Conservation (phyloP, 768 basidiomycete species). For the Tylopilus plumbeoviolaceoides region DNA sequence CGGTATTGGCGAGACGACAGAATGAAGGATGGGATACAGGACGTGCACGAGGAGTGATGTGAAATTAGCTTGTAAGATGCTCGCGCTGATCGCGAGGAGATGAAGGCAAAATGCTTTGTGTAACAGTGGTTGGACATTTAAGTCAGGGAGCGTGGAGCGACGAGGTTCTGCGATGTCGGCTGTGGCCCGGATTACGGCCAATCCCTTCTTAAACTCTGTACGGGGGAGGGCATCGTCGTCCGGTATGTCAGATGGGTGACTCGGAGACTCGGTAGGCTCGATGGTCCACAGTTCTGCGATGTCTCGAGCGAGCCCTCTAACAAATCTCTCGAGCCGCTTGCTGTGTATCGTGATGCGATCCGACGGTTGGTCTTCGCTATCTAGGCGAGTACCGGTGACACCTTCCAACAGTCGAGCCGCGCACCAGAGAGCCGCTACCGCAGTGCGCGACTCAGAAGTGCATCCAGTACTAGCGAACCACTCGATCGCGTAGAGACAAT, state of each 20-base stretch:
- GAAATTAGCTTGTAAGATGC: conserved; percentile 72
- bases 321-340: conserved; percentile 59
- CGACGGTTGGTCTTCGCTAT: conserved; percentile 15
- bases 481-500: conserved; percentile 72
- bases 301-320: conserved; percentile 56
- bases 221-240: conserved; percentile 36
- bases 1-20: conserved; percentile 67
- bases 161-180: conserved; percentile 42
- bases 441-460: conserved; percentile 39
- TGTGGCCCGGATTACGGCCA: conserved; percentile 59
- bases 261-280: conserved; percentile 30
- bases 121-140: conserved; percentile 53
- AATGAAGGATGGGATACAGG: conserved; percentile 84
- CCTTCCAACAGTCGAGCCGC: conserved; percentile 76
- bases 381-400: conserved; percentile 46
- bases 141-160: conserved; percentile 23
- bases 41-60: conserved; percentile 68
- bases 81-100: conserved; percentile 63
- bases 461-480: conserved; percentile 67
- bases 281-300: conserved; percentile 73
- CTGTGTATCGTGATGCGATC: conserved; percentile 22
- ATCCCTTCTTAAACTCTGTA: conserved; percentile 64
- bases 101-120: conserved; percentile 71
- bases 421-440: conserved; percentile 81
- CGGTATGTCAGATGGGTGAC: conserved; percentile 12